phyloP scores from a whole-genome alignment of 768 basidiomycete genomes.

The Mrakia hoshinonis region DNA sequence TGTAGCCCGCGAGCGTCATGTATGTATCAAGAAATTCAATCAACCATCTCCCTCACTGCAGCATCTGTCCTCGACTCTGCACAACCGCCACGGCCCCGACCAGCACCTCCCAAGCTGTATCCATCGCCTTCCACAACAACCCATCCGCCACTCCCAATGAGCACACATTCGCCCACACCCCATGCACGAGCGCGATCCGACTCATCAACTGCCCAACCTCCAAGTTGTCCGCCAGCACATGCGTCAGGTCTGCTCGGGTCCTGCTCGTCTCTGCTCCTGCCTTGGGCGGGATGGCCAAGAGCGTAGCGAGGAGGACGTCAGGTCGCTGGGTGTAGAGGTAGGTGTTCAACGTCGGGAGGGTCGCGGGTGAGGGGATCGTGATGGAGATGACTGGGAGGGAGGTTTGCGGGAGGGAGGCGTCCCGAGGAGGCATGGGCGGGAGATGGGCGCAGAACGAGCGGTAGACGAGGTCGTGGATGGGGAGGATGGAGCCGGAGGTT shows the following conservation, averaged over 20 bases:
- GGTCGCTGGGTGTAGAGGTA: constrained; percentile 29
- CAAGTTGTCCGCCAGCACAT: not conserved
- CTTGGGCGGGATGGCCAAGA: constrained; percentile 10
- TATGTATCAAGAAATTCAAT: too few species aligned
- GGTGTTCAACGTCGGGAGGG: constrained; percentile 26
- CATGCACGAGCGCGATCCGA: constrained; percentile 20
- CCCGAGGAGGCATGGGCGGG: constrained; percentile 16
- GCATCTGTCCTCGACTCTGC: not conserved
- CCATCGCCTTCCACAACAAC: constrained; percentile 24
- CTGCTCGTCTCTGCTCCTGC: not conserved
- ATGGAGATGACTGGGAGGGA: constrained; percentile 22
- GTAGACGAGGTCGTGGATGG: constrained; percentile 28
- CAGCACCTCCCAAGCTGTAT: constrained; percentile 25
- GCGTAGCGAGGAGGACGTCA: constrained; percentile 23
- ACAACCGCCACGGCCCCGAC: constrained; percentile 19
- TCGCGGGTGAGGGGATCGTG: constrained; percentile 21
- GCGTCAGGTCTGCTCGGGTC: constrained; percentile 18
- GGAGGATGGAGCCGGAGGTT: constrained; percentile 23
- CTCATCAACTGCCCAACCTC: not conserved
- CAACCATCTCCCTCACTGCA: not conserved
- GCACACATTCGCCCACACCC: constrained; percentile 25
- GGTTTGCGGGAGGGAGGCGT: not conserved
- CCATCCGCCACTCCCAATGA: constrained; percentile 18
- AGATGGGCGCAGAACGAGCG: constrained; percentile 26
- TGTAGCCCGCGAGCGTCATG: too few species aligned